Conservation (phyloP, 331 rosid species). For the Cydonia oblonga region DNA sequence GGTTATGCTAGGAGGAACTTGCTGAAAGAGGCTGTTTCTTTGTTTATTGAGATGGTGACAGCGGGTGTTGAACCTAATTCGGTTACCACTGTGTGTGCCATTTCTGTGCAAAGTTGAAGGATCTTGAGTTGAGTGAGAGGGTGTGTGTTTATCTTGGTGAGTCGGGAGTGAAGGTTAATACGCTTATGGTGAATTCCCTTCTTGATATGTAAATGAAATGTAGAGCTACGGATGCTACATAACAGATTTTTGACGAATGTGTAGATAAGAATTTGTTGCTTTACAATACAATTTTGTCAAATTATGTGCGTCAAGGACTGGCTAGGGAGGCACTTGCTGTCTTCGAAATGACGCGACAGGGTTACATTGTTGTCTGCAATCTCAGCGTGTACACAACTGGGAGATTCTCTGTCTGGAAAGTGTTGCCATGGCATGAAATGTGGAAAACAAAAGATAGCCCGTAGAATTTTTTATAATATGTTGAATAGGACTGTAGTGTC, state of each 20-base stretch:
- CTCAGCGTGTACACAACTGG: slow-evolving; percentile 52
- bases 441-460: slow-evolving; percentile 44
- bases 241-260: slow-evolving; percentile 33
- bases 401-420: slow-evolving; percentile 45
- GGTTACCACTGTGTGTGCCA: slow-evolving; percentile 53
- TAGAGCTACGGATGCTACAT: slow-evolving; percentile 43
- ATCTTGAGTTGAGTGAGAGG: slow-evolving; percentile 43
- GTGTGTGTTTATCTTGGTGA: slow-evolving; percentile 32
- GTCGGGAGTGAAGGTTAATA: slow-evolving; percentile 39
- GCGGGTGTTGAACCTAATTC: slow-evolving; percentile 47
- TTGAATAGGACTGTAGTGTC: slow-evolving; percentile 52
- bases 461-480: slow-evolving; percentile 39
- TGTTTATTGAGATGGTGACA: slow-evolving; percentile 64
- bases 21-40: slow-evolving; percentile 50
- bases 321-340: slow-evolving; percentile 31
- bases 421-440: slow-evolving; percentile 67
- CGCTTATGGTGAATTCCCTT: slow-evolving; percentile 51
- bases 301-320: slow-evolving; percentile 45
- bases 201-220: slow-evolving; percentile 76
- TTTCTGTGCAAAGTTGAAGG: slow-evolving; percentile 79
- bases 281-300: slow-evolving; percentile 69
- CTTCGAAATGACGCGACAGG: slow-evolving; percentile 42
- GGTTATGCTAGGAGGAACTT: slow-evolving; percentile 45
- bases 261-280: slow-evolving; percentile 53
- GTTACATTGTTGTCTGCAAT: slow-evolving; percentile 56